Evolutionary conservation across 768 basidiomycete species (phyloP), one percentile per base, ranked within the genome.

Genomic region (Polyporus arcularius): DNA sequence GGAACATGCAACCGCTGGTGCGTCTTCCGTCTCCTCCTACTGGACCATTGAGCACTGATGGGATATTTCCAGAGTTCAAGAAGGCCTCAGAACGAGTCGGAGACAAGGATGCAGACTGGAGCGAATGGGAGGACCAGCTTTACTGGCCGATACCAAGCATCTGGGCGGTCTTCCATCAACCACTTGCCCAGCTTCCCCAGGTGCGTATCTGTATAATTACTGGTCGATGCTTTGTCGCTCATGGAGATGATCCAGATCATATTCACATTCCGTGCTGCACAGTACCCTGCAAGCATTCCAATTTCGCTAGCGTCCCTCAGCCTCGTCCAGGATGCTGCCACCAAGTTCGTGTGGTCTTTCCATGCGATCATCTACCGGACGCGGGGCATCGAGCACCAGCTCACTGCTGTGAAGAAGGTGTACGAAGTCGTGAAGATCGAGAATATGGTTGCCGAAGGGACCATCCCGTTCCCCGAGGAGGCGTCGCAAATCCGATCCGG

Each of bases 1-100:
- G 63, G 76, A 76, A 31, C 83, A 83, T 66, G 71, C 89, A 32
- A 76, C 81, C 16, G 65, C 74, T 38, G 75, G 89, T 90, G 68
- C 66, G 82, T 18, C 28, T 28, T 12, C 4, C 18, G 8, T 26
- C 21, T 26, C 21, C 1, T 26, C 21, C 21, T 26, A 26, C 21
- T 26, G 21, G 21, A 26, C 2, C 21, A 26, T 26, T 26, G 21
- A 26, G 21, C 21, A 26, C 21, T 26, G 21, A 26, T 26, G 21
- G 21, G 21, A 26, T 26, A 26, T 26, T 26, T 26, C 21, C 47
- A 79, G 80, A 75, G 59, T 81, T 71, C 58, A 63, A 60, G 14
- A 57, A 57, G 0, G 62, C 70, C 1, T 48, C 72, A 1, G 30
- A 58, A 40, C 66, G 64, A 21, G 67, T 79, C 10, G 80, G 80